These are phyloP conservation scores for Yarrowia hollandica DNA, from an alignment of 805 yeast genomes.

Conservation along the genomic window DNA sequence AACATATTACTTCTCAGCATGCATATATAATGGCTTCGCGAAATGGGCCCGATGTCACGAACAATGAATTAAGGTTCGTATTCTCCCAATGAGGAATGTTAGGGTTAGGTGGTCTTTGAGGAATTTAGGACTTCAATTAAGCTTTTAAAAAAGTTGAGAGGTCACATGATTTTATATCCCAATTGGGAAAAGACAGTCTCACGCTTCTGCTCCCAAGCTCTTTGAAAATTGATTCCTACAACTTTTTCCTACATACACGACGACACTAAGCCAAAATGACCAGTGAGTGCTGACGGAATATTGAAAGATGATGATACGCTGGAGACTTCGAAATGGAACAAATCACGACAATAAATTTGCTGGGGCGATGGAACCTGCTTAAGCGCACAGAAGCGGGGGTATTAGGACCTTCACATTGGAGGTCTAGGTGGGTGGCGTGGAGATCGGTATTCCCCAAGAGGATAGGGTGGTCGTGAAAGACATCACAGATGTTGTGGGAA, in stretches of 20 bases:
- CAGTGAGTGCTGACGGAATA: conserved; percentile 34
- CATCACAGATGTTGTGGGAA: no score
- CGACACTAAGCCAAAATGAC: conserved; percentile 34
- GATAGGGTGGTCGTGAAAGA: no score
- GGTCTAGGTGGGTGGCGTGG: neutral
- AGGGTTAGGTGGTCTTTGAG: neutral
- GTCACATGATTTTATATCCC: conserved; percentile 13
- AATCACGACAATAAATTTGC: neutral
- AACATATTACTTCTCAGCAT: conserved; percentile 11
- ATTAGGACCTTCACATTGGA: no score
- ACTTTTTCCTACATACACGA: conserved; percentile 29
- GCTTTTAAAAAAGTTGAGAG: conserved; percentile 12
- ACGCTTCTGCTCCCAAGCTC: conserved; percentile 26
- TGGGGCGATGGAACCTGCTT: neutral
- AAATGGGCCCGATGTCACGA: neutral
- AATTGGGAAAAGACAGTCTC: conserved; percentile 18
- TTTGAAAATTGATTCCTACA: conserved; percentile 28
- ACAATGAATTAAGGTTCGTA: neutral
- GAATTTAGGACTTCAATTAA: neutral
- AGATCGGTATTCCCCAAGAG: no score
- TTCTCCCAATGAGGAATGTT: neutral
- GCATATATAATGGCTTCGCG: conserved; percentile 10
- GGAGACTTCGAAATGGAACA: neutral
- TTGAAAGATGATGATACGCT: neutral
- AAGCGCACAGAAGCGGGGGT: no score